Base-by-base conservation (phyloP, 1,284 basidiomycete species). In the Exsudoporus floridanus region DNA sequence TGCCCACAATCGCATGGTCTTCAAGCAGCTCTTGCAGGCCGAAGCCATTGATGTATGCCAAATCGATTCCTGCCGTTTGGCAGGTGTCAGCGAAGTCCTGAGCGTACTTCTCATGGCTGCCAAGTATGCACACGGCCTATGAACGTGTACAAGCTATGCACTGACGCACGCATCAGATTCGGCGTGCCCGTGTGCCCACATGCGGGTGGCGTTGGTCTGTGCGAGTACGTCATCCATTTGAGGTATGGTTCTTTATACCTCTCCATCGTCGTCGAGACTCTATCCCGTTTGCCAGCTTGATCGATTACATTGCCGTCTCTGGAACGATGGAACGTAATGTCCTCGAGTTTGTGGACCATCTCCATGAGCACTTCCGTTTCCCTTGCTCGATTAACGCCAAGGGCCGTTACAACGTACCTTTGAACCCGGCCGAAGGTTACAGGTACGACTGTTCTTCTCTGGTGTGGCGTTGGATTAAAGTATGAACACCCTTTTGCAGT, bases 1-100 rank as follows among this genome's bases (percentile, higher is more conserved):
- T 67, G 93, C 92, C 3, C 94, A 96, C 72, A 97, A 96, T 73
- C 83, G 92, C 54, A 95, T 97, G 82, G 82, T 92, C n/a, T 98
- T 98, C 82, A 98, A 98, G 76, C 94, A 98, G 70, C 80, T 98
- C 14, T 77, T 98, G 12, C 94, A 96, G 69, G 90, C 94, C 1
- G 85, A 94, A 46, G 93, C 94, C 14, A 93, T 98, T 65, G 64
- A 66, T 31, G 94, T 97, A n/a, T 88, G 86, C 59, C 94, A 98
- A 72, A 94, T 98, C 67, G 95, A 98, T 76, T 92, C 90, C 33
- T 97, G 94, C 73, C 85, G 94, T 51, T 77, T 97, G 27, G 93
- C 90, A 3, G 94, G 94, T 52, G 92, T 97, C 49, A 94, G 91
- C 71, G 94, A 98, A 76, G 90, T 97, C 27, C 75, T 98, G 46